Evolutionary conservation across 2,329 filamentous ascomycete species (phyloP).

Genomic region (Penicillium occitanis): DNA sequence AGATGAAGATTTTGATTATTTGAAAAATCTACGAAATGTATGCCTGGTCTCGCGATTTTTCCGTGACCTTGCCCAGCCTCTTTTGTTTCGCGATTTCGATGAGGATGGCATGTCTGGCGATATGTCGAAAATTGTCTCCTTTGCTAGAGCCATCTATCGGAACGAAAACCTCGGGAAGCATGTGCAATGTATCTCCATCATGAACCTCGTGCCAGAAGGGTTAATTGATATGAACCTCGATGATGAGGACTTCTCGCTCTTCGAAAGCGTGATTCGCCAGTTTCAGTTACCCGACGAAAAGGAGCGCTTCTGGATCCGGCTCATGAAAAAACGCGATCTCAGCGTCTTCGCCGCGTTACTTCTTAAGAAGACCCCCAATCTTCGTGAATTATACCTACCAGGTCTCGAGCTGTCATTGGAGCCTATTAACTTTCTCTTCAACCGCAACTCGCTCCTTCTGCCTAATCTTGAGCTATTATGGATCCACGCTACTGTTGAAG

Average conservation of each 20-base stretch:
- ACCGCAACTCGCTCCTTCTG: neutral
- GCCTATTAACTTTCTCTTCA: neutral
- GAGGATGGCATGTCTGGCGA: constrained; percentile 17
- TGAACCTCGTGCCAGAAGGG: neutral
- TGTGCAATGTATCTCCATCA: constrained; percentile 23
- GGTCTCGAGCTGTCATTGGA: constrained; percentile 17
- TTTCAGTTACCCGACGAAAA: constrained; percentile 22
- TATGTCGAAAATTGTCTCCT: constrained; percentile 16
- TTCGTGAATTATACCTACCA: constrained; percentile 23
- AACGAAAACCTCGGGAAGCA: constrained; percentile 25
- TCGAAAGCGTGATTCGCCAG: neutral
- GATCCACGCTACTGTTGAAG: neutral
- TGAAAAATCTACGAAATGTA: constrained; percentile 19
- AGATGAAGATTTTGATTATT: neutral
- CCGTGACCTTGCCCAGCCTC: constrained; percentile 27
- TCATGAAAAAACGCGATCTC: constrained; percentile 20
- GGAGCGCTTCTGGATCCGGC: constrained; percentile 22
- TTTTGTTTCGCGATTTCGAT: constrained; percentile 25
- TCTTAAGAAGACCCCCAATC: constrained; percentile 25
- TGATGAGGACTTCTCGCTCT: neutral
- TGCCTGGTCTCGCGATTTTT: constrained; percentile 28
- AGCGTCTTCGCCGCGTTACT: constrained; percentile 24
- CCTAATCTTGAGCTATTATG: neutral
- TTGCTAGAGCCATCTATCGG: constrained; percentile 23
- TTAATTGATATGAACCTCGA: neutral